Evolutionary conservation across 164 flowering plant species (phyloP).

Genomic region (Umbilicus rupestris): DNA sequence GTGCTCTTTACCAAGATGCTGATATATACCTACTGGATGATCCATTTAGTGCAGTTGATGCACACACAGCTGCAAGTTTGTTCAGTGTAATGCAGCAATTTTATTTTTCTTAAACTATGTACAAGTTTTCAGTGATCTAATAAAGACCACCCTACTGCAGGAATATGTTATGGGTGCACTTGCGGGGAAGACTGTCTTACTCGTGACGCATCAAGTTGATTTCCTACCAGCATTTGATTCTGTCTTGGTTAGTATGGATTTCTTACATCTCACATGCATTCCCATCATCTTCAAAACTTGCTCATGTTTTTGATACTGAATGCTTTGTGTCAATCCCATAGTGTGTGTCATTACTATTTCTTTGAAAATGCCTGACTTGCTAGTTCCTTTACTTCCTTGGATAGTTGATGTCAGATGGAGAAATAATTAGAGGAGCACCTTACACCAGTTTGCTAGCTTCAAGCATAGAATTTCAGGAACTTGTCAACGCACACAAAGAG

Average conservation of each 20-base stretch:
- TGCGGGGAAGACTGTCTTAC: constrained; percentile 30
- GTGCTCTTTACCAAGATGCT: constrained; percentile 23
- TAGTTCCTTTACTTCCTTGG: constrained; percentile 3
- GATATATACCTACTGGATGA: constrained; percentile 24
- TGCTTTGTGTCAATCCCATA: not conserved
- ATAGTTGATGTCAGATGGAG: constrained; percentile 41
- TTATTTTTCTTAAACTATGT: not conserved
- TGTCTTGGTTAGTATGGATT: constrained; percentile 24
- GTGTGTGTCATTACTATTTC: not conserved
- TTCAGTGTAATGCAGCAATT: constrained; percentile 14
- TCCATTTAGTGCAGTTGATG: constrained; percentile 28
- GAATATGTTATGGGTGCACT: constrained; percentile 41
- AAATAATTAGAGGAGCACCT: constrained; percentile 27
- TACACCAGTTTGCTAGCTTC: constrained; percentile 24
- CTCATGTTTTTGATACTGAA: not conserved
- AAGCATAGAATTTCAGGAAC: constrained; percentile 31
- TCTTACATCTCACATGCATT: not conserved
- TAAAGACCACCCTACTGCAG: constrained; percentile 19
- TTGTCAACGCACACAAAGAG: constrained; percentile 36
- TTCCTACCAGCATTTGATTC: constrained; percentile 36
- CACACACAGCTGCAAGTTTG: constrained; percentile 20
- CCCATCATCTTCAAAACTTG: not conserved
- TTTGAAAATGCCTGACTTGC: not conserved
- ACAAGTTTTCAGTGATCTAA: not conserved
- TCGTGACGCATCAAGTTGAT: constrained; percentile 50